Conservation (phyloP, 192 early-diverging fungal genomes). For the Linnemannia elongata region DNA sequence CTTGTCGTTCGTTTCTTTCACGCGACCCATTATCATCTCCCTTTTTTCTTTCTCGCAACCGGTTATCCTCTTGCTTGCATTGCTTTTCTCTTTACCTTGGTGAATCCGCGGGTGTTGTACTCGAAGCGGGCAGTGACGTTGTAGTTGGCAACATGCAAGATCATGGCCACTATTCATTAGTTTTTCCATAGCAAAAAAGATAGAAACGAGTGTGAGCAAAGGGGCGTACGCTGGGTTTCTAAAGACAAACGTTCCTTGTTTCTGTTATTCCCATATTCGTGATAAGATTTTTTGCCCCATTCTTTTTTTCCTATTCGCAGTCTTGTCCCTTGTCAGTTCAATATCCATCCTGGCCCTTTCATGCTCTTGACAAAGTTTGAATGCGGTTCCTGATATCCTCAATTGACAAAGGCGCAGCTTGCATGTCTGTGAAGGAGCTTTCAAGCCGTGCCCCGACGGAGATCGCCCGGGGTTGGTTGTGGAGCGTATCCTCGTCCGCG, state of each 20-base stretch:
- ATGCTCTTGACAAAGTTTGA: background rate
- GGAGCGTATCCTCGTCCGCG: background rate
- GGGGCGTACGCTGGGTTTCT: background rate
- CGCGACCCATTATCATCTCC: background rate
- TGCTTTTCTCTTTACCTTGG: conserved; percentile 25
- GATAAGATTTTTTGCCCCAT: conserved; percentile 13
- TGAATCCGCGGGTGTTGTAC: conserved; percentile 46
- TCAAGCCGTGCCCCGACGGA: too few species aligned
- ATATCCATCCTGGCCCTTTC: background rate
- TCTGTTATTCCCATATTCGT: background rate
- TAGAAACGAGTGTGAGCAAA: background rate
- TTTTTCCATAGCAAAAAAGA: background rate
- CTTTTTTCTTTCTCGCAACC: background rate
- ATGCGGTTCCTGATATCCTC: too few species aligned
- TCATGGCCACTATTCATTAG: conserved; percentile 33
- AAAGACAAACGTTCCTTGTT: background rate
- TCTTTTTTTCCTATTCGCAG: background rate
- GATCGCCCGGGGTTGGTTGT: too few species aligned
- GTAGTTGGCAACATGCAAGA: conserved; percentile 53
- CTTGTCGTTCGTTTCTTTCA: background rate
- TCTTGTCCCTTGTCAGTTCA: background rate
- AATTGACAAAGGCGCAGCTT: too few species aligned
- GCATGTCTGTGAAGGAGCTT: too few species aligned
- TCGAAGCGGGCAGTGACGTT: conserved; percentile 46
- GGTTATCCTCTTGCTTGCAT: background rate